Percentiles rank a stretch among this genome's conserved stretches.
Evolutionary conservation across 495 filamentous ascomycete genomes (phyloP).

Genomic region (Glarea lozoyensis): DNA sequence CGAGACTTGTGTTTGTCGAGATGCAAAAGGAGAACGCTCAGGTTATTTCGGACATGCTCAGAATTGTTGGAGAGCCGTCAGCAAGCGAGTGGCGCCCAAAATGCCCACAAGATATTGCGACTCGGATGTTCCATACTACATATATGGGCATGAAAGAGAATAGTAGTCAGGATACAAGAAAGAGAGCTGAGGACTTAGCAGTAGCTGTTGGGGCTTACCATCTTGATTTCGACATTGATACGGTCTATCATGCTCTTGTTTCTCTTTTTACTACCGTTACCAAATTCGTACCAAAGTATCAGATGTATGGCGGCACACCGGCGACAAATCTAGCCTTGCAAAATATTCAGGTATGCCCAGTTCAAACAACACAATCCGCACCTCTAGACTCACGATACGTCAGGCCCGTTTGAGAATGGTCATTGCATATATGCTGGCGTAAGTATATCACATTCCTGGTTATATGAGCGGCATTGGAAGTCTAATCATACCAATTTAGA

Average conservation of each 20-base stretch:
- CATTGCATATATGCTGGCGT: no score
- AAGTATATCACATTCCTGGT: no score
- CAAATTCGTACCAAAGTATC: slow-evolving; percentile 55
- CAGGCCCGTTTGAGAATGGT: no score
- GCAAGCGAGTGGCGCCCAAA: slow-evolving; percentile 43
- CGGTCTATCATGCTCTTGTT: slow-evolving; percentile 43
- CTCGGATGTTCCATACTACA: slow-evolving; percentile 55
- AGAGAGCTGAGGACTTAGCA: slow-evolving; percentile 59
- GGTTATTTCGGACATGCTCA: slow-evolving; percentile 61
- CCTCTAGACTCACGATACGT: no score
- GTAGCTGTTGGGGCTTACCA: slow-evolving; percentile 63
- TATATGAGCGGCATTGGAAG: no score
- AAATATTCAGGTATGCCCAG: slow-evolving; percentile 82
- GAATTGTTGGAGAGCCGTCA: slow-evolving; percentile 47
- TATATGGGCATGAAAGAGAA: slow-evolving; percentile 80
- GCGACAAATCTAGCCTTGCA: slow-evolving; percentile 59
- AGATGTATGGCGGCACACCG: slow-evolving; percentile 52
- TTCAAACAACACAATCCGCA: no score
- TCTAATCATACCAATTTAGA: slow-evolving; percentile 60
- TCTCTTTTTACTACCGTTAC: slow-evolving; percentile 46
- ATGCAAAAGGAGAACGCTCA: slow-evolving; percentile 45
- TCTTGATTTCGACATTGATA: slow-evolving; percentile 65
- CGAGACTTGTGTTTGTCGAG: slow-evolving; percentile 59
- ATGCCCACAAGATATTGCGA: slow-evolving; percentile 55
- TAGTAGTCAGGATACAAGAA: slow-evolving; percentile 59